Evolutionary conservation across 1,139 yeast species (phyloP), one percentile per base, ranked within the genome.

Genomic region (Hemisphaericaspora xylanilytica): DNA sequence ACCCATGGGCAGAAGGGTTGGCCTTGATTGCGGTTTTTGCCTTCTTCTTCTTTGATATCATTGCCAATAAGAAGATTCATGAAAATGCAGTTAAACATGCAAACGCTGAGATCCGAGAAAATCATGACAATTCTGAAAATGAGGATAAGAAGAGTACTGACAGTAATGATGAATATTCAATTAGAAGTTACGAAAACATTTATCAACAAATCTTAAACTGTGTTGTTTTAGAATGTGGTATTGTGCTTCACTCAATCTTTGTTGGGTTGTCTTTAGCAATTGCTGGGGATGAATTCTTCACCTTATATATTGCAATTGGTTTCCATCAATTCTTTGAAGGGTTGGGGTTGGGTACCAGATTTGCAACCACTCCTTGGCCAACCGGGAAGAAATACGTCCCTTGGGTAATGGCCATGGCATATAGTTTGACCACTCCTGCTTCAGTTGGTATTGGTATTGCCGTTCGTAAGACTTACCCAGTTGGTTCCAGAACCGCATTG

Each of bases 321-420:
- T 67, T 67, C 54, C 73, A 67, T 43, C 73, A 67, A 48, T 51
- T 65, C 45, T 67, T 67, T 40, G 73, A 67, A 49, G 73, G 73
- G 8, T 52, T 67, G 38, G 73, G 72, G 0, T 55, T 67, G 36
- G 73, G 73, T 4, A 54, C 71, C 1, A 47, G 73, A 32, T 60
- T 67, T 40, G 71, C 72, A n/a, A 51, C 59, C 13, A 60, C 67
- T 5, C 50, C 47, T 17, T 67, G 73, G 73, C 70, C 71, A 0
- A 41, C 46, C 15, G 41, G 48, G 16, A 59, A 56, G 42, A 45
- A 47, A 30, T 59, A 53, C 38, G 49, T 58, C 12, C 72, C 73
- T 0, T 67, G 70, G 70, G 22, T 58, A 13, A 55, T 67, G 38
- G 56, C 69, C 2, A 41, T 58, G 10, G 61, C 53, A 5, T 67